Evolutionary conservation across 208 protist species (phyloP).

Genomic region (Plasmodiophora brassicae): DNA sequence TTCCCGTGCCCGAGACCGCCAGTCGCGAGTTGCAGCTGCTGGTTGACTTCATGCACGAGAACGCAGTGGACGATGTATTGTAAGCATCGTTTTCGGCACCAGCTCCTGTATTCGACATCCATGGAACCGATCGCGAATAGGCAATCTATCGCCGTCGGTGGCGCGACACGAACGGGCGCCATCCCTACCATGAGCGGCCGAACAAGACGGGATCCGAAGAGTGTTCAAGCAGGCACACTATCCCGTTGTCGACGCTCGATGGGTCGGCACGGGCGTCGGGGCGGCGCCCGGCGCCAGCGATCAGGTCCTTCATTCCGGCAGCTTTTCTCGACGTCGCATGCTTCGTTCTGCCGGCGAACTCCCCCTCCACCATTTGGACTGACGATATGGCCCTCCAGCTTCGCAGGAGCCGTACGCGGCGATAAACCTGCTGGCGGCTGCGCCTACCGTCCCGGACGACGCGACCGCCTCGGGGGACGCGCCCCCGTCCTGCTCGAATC

Average conservation of each 20-base stretch:
- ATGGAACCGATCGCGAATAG: no score
- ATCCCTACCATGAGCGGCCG: neutral
- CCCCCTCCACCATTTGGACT: neutral
- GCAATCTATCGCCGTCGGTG: no score
- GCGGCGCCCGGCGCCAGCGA: neutral
- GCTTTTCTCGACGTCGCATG: no score
- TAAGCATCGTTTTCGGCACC: no score
- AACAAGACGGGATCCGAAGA: neutral
- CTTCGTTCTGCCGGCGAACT: neutral
- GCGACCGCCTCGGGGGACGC: neutral
- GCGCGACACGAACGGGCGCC: neutral
- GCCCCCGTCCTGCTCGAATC: neutral
- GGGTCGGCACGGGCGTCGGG: neutral
- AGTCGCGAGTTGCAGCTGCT: no score
- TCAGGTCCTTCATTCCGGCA: no score
- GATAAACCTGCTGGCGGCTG: neutral
- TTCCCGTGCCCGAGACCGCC: no score
- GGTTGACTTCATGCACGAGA: no score
- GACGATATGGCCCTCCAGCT: neutral
- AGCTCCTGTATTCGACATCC: no score
- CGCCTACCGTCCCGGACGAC: neutral
- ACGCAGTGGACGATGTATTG: no score
- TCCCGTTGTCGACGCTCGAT: neutral
- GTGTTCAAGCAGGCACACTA: constrained; percentile 24
- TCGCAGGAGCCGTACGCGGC: neutral